Evolutionary conservation across 2,329 filamentous ascomycete genomes (phyloP), one percentile per base, ranked within the genome.

Genomic region (Thelonectria olida): DNA sequence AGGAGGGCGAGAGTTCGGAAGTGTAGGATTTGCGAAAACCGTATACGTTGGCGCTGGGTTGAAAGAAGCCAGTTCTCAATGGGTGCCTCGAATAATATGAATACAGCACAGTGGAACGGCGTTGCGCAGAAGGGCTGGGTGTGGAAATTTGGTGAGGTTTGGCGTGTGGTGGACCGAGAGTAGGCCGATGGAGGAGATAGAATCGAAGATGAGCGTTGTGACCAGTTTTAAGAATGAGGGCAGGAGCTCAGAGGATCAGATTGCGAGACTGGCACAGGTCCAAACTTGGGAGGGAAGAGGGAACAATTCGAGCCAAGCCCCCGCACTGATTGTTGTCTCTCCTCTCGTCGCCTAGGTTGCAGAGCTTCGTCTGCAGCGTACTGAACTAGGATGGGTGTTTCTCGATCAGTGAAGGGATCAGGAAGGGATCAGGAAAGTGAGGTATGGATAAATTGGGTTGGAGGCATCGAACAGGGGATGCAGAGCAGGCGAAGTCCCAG

Each of bases 271-370:
- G 62, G 62, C 53, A 66, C 59, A 67, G 66, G 62, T 54, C 53
- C 49, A 64, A 60, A 62, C 28, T 47, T 54, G 62, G 54, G 58
- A 61, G 64, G 67, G 62, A 62, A 63, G 56, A 62, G 66, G 68
- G 61, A 58, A 68, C 53, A 60, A 55, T 61, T 57, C 54, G 58
- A 64, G 59, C 42, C 54, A 51, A 58, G 61, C 58, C 70, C 70
- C 70, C 70, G 67, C 70, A 70, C 59, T 55, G 36, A 63, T 62
- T 47, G 69, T 72, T 72, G 65, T 72, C 69, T 72, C 69, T 72
- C 69, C 64, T 72, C 69, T 69, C 67, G 62, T 53, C 50, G 45
- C 63, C 67, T 63, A 60, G 65, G 62, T 67, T 54, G 54, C 38
- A 47, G 20, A 58, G 65, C 60, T 66, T 63, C 47, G 61, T 57